phyloP scores from a whole-genome alignment of 2,329 filamentous ascomycete genomes.

The Talaromyces verruculosus region DNA sequence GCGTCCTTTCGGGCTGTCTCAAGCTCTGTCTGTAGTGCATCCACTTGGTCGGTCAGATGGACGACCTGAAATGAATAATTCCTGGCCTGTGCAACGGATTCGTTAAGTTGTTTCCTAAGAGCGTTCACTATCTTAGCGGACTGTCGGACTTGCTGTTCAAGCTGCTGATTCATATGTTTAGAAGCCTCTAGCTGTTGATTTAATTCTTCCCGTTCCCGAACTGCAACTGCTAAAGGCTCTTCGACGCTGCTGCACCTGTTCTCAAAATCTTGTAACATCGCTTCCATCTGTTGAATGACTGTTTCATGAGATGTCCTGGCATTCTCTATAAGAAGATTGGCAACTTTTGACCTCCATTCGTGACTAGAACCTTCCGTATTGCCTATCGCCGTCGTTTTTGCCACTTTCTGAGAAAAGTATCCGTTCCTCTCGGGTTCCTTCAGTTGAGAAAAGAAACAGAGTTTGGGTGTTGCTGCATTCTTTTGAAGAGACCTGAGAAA shows the following conservation, averaged over 20 bases:
- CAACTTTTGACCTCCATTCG: constrained; percentile 53
- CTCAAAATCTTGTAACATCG: constrained; percentile 59
- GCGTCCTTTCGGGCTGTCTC: constrained; percentile 37
- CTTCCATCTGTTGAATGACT: constrained; percentile 51
- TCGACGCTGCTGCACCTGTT: constrained; percentile 56
- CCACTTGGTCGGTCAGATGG: constrained; percentile 36
- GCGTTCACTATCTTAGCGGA: constrained; percentile 37
- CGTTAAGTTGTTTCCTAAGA: constrained; percentile 43
- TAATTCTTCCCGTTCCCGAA: constrained; percentile 36
- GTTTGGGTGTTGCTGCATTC: background rate
- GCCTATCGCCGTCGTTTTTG: background rate
- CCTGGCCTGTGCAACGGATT: constrained; percentile 39
- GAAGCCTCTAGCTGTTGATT: constrained; percentile 37
- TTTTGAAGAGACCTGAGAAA: constrained; percentile 26
- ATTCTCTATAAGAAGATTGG: constrained; percentile 45
- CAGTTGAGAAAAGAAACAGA: constrained; percentile 14
- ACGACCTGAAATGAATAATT: constrained; percentile 40
- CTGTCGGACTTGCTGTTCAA: constrained; percentile 34
- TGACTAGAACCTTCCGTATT: constrained; percentile 30
- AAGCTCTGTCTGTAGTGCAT: constrained; percentile 39
- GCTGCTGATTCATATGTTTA: constrained; percentile 17
- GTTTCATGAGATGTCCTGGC: constrained; percentile 48
- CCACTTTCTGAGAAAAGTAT: constrained; percentile 23
- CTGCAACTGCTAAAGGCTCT: constrained; percentile 50
- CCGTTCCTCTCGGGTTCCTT: constrained; percentile 12